These are phyloP conservation scores for Agrocybe pediades DNA, from an alignment of 768 basidiomycete genomes.

Conservation along the genomic window DNA sequence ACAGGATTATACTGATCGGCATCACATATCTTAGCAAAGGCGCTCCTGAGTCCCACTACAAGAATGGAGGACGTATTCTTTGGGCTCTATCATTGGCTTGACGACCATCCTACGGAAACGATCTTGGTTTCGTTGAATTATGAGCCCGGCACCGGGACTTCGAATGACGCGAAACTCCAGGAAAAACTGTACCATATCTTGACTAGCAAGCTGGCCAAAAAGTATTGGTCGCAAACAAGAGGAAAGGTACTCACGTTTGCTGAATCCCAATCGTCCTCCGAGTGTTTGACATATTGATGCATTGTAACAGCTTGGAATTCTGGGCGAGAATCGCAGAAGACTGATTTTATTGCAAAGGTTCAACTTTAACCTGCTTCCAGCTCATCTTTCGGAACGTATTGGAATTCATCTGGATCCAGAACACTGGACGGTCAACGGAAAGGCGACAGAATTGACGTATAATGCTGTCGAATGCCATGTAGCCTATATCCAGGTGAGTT, in stretches of 20 bases:
- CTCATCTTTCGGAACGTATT: slow-evolving; percentile 35
- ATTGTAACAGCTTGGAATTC: slow-evolving; percentile 39
- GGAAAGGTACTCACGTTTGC: slow-evolving; percentile 26
- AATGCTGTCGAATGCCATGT: slow-evolving; percentile 34
- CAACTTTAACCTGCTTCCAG: slow-evolving; percentile 39
- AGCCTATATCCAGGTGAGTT: slow-evolving; percentile 44
- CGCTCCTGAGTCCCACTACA: slow-evolving; percentile 45
- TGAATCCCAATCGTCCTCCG: too few species aligned
- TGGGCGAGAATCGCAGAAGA: slow-evolving; percentile 53
- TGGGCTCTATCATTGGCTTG: slow-evolving; percentile 51
- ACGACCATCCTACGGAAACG: slow-evolving; percentile 50
- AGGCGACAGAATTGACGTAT: slow-evolving; percentile 44
- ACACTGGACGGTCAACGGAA: slow-evolving; percentile 50
- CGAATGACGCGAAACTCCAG: slow-evolving; percentile 41
- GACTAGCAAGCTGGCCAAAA: slow-evolving; percentile 35
- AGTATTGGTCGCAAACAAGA: slow-evolving; percentile 48
- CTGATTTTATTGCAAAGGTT: slow-evolving; percentile 51
- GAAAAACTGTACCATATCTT: slow-evolving; percentile 41
- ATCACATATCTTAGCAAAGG: slow-evolving; percentile 27
- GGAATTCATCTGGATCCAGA: slow-evolving; percentile 44
- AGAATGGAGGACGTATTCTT: slow-evolving; percentile 51
- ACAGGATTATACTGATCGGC: background rate
- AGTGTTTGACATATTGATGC: background rate
- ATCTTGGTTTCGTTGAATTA: slow-evolving; percentile 52
- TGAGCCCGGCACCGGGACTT: slow-evolving; percentile 46